A percentile compares a stretch with the other conserved stretches of the same genome.
Evolutionary conservation across 1,139 yeast genomes (phyloP).

Genomic region (Kazachstania sp.): DNA sequence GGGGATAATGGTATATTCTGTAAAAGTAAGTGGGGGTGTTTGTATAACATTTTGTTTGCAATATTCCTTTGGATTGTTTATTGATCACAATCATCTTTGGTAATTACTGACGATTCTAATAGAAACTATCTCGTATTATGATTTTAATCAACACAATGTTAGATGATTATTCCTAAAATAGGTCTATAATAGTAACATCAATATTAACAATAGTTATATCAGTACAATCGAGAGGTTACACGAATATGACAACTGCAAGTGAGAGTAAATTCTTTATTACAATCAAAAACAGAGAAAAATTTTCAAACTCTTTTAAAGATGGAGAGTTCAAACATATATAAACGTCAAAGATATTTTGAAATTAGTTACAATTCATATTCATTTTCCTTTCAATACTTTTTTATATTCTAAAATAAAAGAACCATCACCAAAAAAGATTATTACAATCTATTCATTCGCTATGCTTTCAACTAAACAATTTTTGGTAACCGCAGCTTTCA

Average conservation of each 20-base stretch:
- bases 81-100: neutral
- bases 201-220: no score
- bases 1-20: no score
- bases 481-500: constrained; percentile 5
- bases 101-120: neutral
- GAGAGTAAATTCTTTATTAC: no score
- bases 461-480: constrained; percentile 6
- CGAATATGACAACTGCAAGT: no score
- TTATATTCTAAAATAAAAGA: neutral
- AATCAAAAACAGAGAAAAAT: no score
- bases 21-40: no score
- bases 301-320: neutral
- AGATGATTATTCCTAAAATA: no score
- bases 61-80: neutral
- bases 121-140: neutral
- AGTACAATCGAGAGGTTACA: no score
- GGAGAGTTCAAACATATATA: neutral
- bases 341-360: neutral
- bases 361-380: neutral
- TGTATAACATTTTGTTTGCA: no score
- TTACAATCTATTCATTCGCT: constrained; percentile 3
- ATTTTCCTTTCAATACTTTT: neutral
- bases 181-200: no score
- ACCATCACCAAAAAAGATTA: neutral
- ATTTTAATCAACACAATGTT: neutral